Conservation (phyloP, 495 filamentous ascomycete species). For the Polyplosphaeria fusca region DNA sequence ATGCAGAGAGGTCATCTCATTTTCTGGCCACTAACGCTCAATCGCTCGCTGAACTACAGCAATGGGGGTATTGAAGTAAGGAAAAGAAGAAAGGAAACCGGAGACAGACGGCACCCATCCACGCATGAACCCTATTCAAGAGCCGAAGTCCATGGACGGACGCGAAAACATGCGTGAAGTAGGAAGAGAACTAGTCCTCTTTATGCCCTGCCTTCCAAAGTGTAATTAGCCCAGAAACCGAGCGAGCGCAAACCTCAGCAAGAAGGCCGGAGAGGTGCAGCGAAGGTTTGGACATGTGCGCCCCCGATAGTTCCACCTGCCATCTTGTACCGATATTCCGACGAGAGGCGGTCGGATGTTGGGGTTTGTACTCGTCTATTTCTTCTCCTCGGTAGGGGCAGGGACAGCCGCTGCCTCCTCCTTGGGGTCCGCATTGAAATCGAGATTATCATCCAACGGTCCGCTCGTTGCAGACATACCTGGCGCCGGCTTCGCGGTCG, state of each 20-base stretch:
- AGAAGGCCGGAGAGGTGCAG: too few relatives aligned
- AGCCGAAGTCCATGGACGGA: neutral
- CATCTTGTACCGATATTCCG: too few relatives aligned
- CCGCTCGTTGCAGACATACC: constrained; percentile 31
- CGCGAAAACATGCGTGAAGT: constrained; percentile 1
- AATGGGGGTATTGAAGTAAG: constrained; percentile 30
- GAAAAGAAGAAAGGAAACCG: constrained; percentile 3
- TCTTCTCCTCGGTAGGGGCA: constrained; percentile 9
- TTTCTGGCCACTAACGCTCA: too few relatives aligned
- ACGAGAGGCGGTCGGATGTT: too few relatives aligned
- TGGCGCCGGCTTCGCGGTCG: constrained; percentile 15
- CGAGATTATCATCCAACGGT: constrained; percentile 14
- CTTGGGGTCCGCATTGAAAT: constrained; percentile 11
- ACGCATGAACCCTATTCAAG: constrained; percentile 8
- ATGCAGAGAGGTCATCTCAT: neutral
- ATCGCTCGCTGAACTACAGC: constrained; percentile 21
- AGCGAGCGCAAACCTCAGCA: too few relatives aligned
- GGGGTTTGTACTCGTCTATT: too few relatives aligned
- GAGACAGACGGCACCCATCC: neutral
- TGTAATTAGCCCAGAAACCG: too few relatives aligned
- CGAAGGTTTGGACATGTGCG: too few relatives aligned
- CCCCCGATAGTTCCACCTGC: too few relatives aligned
- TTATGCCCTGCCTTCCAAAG: too few relatives aligned
- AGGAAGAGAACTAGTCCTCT: too few relatives aligned
- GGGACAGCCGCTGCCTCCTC: neutral